Evolutionary conservation across 768 basidiomycete species (phyloP).

Genomic region (Pisolithus sp.): DNA sequence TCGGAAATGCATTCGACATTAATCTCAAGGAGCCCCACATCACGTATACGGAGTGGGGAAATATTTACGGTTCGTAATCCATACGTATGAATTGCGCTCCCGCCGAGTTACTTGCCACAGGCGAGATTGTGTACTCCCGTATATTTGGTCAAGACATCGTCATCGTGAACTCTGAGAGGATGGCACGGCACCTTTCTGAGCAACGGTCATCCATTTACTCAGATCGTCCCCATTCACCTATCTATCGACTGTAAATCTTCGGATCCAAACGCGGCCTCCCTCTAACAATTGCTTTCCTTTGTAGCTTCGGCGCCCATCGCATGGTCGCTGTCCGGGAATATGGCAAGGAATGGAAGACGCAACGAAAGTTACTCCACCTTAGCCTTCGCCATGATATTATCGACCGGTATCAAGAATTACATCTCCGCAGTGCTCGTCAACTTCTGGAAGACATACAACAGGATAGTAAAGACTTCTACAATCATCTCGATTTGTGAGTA

Average conservation of each 20-base stretch:
- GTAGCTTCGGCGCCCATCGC: slow-evolving; percentile 7
- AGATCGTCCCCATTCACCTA: background rate
- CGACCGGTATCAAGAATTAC: slow-evolving; percentile 27
- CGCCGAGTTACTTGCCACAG: background rate
- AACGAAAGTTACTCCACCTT: slow-evolving; percentile 12
- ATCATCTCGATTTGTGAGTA: slow-evolving; percentile 20
- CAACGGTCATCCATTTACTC: slow-evolving; percentile 2
- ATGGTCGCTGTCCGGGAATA: slow-evolving; percentile 6
- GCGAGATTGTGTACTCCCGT: background rate
- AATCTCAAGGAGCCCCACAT: slow-evolving; percentile 5
- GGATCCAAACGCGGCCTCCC: background rate
- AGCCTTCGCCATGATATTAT: background rate
- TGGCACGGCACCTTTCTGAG: slow-evolving; percentile 3
- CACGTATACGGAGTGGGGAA: slow-evolving; percentile 16
- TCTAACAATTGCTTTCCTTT: background rate
- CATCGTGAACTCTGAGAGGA: slow-evolving; percentile 1
- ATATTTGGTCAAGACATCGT: slow-evolving; percentile 1
- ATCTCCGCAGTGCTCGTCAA: slow-evolving; percentile 25
- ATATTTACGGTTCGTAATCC: slow-evolving; percentile 9
- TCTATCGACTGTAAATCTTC: background rate
- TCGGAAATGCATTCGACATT: slow-evolving; percentile 10
- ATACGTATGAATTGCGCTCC: background rate
- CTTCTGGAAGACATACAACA: slow-evolving; percentile 28
- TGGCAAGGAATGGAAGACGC: slow-evolving; percentile 11
- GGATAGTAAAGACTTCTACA: slow-evolving; percentile 12